These are phyloP conservation scores for Cyclotella kingstonii DNA, from an alignment of 108 stramenopile genomes.

Conservation along the genomic window DNA sequence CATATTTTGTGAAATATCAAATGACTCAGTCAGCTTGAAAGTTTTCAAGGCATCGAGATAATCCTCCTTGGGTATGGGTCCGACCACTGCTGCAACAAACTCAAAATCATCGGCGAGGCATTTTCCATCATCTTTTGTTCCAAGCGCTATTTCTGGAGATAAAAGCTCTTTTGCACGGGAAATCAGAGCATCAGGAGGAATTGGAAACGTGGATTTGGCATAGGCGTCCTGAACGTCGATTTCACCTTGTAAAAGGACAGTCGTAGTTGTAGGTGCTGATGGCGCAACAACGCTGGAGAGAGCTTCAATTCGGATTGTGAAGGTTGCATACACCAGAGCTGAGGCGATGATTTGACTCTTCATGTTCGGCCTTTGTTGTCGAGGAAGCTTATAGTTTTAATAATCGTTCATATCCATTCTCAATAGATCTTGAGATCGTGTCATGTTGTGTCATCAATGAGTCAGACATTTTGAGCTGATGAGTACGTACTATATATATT, in stretches of 20 bases:
- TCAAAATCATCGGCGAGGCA: conserved; percentile 74
- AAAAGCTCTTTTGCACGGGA: conserved; percentile 49
- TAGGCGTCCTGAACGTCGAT: conserved; percentile 32
- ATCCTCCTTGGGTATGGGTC: conserved; percentile 55
- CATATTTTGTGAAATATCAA: conserved; percentile 58
- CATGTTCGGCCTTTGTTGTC: too few relatives aligned
- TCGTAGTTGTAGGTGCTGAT: neutral
- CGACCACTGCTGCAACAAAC: conserved; percentile 73
- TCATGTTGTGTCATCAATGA: too few relatives aligned
- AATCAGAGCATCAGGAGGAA: conserved; percentile 50
- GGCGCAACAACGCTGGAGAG: too few relatives aligned
- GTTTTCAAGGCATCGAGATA: conserved; percentile 51
- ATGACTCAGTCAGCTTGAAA: conserved; percentile 59
- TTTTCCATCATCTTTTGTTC: conserved; percentile 50
- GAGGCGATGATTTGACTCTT: too few relatives aligned
- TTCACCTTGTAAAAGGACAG: conserved; percentile 28
- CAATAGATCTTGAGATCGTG: too few relatives aligned
- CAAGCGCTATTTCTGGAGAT: conserved; percentile 40
- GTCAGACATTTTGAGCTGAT: too few relatives aligned
- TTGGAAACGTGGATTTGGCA: conserved; percentile 48
- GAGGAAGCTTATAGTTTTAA: too few relatives aligned
- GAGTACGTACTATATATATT: too few relatives aligned
- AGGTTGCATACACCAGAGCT: too few relatives aligned
- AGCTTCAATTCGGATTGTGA: too few relatives aligned
- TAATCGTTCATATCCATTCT: too few relatives aligned